Evolutionary conservation across 2,329 filamentous ascomycete species (phyloP), one percentile per base, ranked within the genome.

Genomic region (Sporothrix inflata): DNA sequence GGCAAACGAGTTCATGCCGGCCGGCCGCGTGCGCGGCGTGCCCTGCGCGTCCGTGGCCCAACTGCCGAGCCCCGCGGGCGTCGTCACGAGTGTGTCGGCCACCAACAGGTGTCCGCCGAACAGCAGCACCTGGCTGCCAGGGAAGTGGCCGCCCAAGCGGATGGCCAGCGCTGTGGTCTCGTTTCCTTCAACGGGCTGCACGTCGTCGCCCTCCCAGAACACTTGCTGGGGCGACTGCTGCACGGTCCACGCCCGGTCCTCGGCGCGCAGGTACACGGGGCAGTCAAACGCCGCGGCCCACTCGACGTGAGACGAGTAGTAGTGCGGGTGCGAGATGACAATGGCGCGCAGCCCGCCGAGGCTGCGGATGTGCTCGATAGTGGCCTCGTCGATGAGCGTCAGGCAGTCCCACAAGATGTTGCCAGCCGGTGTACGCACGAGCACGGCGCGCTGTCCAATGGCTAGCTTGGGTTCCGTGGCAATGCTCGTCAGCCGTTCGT

Each of bases 381-480:
- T 94, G 3, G 85, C 85, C 1, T 85, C 81, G 78, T 94, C 91
- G 3, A 96, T 82, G 75, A 89, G 88, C 0, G 92, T 86, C 72
- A 96, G 83, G 74, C 91, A 89, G 80, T 96, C 93, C 93, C 93
- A 97, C 1, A 96, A 86, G 1, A 96, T 80, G 78, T 94, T 94
- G 0, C 92, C 92, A 0, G 80, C 73, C 0, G 87, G 83, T 0
- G 91, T 93, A 67, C 85, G 84, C 14, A 95, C 82, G 1, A 97
- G 83, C 63, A 94, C 85, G 24, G 90, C 90, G 42, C 93, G 86
- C 80, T 96, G 90, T 0, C 92, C 92, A 74, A 96, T 96, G 70
- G 84, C 92, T 73, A 94, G 82, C 79, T 90, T 84, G 40, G 88
- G 89, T 49, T 82, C 79, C 0, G 87, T 87, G 66, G 78, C 78